Conservation (phyloP, 169 alveolate species). For the Cryptosporidium sp. region DNA sequence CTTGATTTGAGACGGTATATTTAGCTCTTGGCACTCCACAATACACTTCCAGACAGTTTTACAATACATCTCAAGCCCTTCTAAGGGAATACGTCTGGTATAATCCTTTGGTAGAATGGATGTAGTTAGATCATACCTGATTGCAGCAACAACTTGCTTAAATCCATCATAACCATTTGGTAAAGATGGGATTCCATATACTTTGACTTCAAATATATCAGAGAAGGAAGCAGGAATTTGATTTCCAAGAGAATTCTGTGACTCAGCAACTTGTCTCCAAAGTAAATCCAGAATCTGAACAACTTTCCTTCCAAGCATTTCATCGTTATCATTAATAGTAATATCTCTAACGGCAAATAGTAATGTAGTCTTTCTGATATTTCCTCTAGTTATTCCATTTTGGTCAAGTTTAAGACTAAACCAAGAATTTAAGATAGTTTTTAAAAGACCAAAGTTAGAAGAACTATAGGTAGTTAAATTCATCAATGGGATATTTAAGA, state of each 20-base stretch:
- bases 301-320: constrained; percentile 54
- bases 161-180: constrained; percentile 46
- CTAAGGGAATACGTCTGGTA: constrained; percentile 88
- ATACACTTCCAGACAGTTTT: constrained; percentile 77
- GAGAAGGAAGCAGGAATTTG: constrained; percentile 6
- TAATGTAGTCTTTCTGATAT: constrained; percentile 27
- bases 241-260: constrained; percentile 1
- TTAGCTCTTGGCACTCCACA: constrained; percentile 56
- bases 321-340: constrained; percentile 44
- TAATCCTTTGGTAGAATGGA: constrained; percentile 75
- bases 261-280: constrained; percentile 31
- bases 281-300: constrained; percentile 31
- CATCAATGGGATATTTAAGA: constrained; percentile 83
- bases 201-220: constrained; percentile 51
- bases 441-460: constrained; percentile 89
- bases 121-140: constrained; percentile 2
- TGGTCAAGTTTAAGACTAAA: constrained; percentile 60
- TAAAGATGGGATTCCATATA: constrained; percentile 68
- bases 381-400: constrained; percentile 13
- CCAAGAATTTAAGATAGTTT: constrained; percentile 83
- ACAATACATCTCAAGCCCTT: constrained; percentile 87
- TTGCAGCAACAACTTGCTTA: not conserved
- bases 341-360: constrained; percentile 59
- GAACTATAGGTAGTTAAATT: constrained; percentile 90
- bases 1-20: constrained; percentile 66